Percentiles rank a stretch among this genome's conserved stretches.
Conservation (phyloP, 352 stramenopile species). For the Pythium biforme region DNA sequence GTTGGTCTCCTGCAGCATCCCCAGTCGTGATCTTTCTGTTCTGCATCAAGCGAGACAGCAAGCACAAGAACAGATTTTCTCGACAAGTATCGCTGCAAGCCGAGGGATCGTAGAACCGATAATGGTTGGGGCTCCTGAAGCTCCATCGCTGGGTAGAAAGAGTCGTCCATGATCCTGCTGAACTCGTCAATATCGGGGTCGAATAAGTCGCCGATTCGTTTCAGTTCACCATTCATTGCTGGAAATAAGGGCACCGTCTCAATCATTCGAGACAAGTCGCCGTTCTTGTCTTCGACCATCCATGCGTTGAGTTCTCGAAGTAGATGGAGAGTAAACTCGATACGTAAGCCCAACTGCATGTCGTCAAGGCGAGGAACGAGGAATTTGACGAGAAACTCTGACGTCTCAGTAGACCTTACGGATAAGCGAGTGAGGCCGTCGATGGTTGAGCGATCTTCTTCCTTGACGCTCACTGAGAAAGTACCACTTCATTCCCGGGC, state of each 20-base stretch:
- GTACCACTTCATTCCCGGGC: slow-evolving; percentile 32
- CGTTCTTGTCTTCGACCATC: slow-evolving; percentile 41
- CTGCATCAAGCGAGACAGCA: slow-evolving; percentile 55
- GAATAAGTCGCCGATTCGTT: slow-evolving; percentile 61
- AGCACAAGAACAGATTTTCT: slow-evolving; percentile 60
- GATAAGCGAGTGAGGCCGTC: slow-evolving; percentile 22
- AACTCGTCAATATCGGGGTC: slow-evolving; percentile 76
- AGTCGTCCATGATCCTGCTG: slow-evolving; percentile 60
- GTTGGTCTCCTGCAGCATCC: slow-evolving; percentile 15
- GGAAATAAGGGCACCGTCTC: slow-evolving; percentile 61
- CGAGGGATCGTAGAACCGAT: slow-evolving; percentile 54
- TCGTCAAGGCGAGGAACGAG: slow-evolving; percentile 45
- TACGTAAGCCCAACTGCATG: slow-evolving; percentile 13
- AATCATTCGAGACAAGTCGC: slow-evolving; percentile 39
- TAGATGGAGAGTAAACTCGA: slow-evolving; percentile 47
- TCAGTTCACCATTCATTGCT: slow-evolving; percentile 49
- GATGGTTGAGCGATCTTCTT: slow-evolving; percentile 31
- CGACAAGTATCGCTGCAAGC: slow-evolving; percentile 64
- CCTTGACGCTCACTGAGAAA: slow-evolving; percentile 53
- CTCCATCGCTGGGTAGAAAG: slow-evolving; percentile 62
- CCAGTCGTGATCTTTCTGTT: slow-evolving; percentile 39
- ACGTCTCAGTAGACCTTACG: slow-evolving; percentile 38
- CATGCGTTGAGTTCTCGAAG: slow-evolving; percentile 41
- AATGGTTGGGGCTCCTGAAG: slow-evolving; percentile 57
- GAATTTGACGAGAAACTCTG: slow-evolving; percentile 47